These are phyloP conservation scores for Hortiboletus flavorubellus DNA, from an alignment of 768 basidiomycete species.

Conservation along the genomic window DNA sequence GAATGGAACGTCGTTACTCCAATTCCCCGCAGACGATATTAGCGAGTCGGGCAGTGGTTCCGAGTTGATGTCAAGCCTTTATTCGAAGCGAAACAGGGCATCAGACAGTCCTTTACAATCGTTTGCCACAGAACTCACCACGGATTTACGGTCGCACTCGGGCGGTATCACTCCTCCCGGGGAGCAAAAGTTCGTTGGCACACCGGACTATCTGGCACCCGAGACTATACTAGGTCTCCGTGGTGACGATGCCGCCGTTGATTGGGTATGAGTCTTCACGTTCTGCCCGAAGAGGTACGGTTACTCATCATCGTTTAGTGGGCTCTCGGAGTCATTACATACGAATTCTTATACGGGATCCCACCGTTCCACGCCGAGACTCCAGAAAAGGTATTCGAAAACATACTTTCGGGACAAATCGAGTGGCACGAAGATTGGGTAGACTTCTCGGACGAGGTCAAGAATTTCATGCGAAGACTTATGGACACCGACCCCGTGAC, in stretches of 20 bases:
- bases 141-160: slow-evolving; percentile 72
- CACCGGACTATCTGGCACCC: slow-evolving; percentile 95
- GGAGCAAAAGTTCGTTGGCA: slow-evolving; percentile 94
- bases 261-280: slow-evolving; percentile 70
- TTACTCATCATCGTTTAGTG: slow-evolving; percentile 54
- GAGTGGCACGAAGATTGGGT: slow-evolving; percentile 97
- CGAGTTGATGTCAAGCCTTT: slow-evolving; percentile 62
- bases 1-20: slow-evolving; percentile 61
- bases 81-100: slow-evolving; percentile 49
- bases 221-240: slow-evolving; percentile 94
- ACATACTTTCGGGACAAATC: slow-evolving; percentile 90
- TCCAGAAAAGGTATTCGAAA: slow-evolving; percentile 97
- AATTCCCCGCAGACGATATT: slow-evolving; percentile 71
- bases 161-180: slow-evolving; percentile 65
- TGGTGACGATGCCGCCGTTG: slow-evolving; percentile 91
- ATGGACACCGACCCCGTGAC: slow-evolving; percentile 75
- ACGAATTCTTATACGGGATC: slow-evolving; percentile 95
- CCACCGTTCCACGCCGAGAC: slow-evolving; percentile 98
- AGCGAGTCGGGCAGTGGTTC: slow-evolving; percentile 85
- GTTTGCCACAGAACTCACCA: slow-evolving; percentile 82
- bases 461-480: slow-evolving; percentile 86
- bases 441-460: slow-evolving; percentile 80
- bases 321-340: slow-evolving; percentile 97
- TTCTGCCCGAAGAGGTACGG: slow-evolving; percentile 4
- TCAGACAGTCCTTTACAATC: slow-evolving; percentile 80